Evolutionary conservation across 495 filamentous ascomycete species (phyloP).

Genomic region (Neohortaea acidophila): DNA sequence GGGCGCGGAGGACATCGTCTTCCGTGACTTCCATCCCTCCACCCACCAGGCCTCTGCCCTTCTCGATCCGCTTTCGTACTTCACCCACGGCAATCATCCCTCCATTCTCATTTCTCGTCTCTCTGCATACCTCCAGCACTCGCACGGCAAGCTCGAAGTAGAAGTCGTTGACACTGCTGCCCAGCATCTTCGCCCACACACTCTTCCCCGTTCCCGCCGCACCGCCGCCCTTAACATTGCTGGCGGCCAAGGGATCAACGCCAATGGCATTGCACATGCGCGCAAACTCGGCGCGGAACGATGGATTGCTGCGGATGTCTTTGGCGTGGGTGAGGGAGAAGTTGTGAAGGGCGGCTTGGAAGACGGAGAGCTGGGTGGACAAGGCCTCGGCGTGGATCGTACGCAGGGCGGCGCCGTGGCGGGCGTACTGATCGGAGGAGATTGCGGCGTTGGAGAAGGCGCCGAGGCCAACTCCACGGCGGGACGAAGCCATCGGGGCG

Average conservation of each 20-base stretch:
- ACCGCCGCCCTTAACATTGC: constrained; percentile 36
- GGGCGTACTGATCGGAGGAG: constrained; percentile 68
- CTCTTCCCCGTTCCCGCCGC: constrained; percentile 32
- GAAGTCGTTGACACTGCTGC: constrained; percentile 87
- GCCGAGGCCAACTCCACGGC: constrained; percentile 65
- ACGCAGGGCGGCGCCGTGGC: constrained; percentile 72
- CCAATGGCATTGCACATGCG: constrained; percentile 97
- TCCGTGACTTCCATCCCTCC: constrained; percentile 61
- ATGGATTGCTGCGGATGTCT: constrained; percentile 86
- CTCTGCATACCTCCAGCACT: constrained; percentile 83
- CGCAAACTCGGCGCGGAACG: constrained; percentile 90
- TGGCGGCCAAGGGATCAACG: constrained; percentile 76
- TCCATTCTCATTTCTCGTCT: constrained; percentile 79
- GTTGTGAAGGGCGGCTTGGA: constrained; percentile 81
- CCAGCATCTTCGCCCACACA: constrained; percentile 86
- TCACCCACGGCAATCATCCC: constrained; percentile 77
- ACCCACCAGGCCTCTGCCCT: constrained; percentile 38
- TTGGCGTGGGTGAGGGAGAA: constrained; percentile 89
- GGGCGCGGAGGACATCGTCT: constrained; percentile 83
- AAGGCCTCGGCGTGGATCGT: constrained; percentile 66
- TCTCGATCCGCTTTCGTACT: constrained; percentile 55
- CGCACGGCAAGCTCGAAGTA: constrained; percentile 92
- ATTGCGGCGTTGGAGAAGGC: constrained; percentile 76
- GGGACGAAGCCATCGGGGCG: constrained; percentile 24
- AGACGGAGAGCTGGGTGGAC: constrained; percentile 83